Percentiles rank a stretch among this genome's conserved stretches.
These are phyloP conservation scores for Entomortierella beljakovae DNA, from an alignment of 192 early-diverging fungal species.

Conservation along the genomic window DNA sequence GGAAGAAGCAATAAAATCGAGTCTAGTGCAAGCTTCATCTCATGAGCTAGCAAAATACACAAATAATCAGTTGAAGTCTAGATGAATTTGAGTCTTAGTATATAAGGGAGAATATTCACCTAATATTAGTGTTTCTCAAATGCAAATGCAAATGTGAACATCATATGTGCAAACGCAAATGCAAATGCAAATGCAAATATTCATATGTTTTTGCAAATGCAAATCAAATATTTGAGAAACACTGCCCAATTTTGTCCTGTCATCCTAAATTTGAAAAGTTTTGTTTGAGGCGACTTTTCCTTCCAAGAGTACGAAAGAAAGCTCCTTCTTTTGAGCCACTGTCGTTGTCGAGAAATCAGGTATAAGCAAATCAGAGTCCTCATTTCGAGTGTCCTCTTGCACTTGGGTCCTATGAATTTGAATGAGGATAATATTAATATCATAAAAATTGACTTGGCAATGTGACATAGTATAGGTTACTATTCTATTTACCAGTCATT, in stretches of 20 bases:
- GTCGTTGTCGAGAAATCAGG: conserved; percentile 18
- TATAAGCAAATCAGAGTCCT: conserved; percentile 10
- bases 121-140: not conserved
- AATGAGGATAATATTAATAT: conserved; percentile 2
- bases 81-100: not conserved
- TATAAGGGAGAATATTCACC: not conserved
- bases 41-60: conserved; percentile 15
- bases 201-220: no score
- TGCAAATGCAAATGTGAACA: not conserved
- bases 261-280: conserved; percentile 20
- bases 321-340: conserved; percentile 11
- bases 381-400: conserved; percentile 15
- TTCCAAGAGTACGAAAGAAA: conserved; percentile 18
- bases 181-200: no score
- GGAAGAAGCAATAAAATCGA: conserved; percentile 18
- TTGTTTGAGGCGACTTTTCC: conserved; percentile 19
- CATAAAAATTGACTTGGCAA: not conserved
- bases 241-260: conserved; percentile 12
- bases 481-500: conserved; percentile 1
- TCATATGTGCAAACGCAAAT: not conserved
- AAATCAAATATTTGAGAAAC: not conserved
- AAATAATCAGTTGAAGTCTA: conserved; percentile 1
- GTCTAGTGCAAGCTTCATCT: conserved; percentile 30
- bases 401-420: conserved; percentile 3
- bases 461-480: not conserved